Base-by-base conservation (phyloP, 306 rosid genomes). In the Quercus parvula region DNA sequence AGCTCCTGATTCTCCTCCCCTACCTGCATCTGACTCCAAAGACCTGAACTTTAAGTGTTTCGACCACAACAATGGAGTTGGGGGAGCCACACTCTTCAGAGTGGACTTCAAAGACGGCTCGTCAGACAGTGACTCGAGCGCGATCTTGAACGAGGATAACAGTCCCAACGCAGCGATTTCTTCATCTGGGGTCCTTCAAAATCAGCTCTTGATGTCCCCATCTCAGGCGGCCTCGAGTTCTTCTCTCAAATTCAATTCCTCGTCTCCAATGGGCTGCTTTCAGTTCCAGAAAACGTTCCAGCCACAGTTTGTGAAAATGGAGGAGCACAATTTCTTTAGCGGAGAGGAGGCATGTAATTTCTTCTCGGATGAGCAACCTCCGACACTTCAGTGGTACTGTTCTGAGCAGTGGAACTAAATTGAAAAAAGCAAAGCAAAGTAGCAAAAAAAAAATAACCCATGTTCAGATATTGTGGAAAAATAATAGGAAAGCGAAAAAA, bases 311-410 rank as follows among this genome's bases (percentile, higher is more conserved):
- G 96, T 90, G 84, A 95, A 90, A 85, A 84, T 89, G 84, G 99
- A 95, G 84, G 99, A 95, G 85, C 97, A 95, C 73, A 90, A 95
- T 74, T 93, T 95, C 89, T 90, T 93, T 17, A 84, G 96, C 63
- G 86, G 90, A 15, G 99, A 95, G 22, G 99, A 95, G 75, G 73
- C 92, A 7, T 91, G 97, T 73, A 79, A 89, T 82, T 93, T 95
- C 90, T 95, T 95, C 82, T 83, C 98, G 0, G 99, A 93, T 28
- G 99, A 93, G 51, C 99, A 91, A 85, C 77, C 99, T 56, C 99
- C 99, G 0, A 90, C 91, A 4, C 88, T 95, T 71, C 99, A 75
- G 30, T 95, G 99, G 99, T 92, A 89, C 86, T 86, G 85, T 79
- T 71, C 88, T 0, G 96, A 92, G 13, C 92, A 86, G 52, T 92